Evolutionary conservation across 176 grass and related monocot genomes (phyloP), one percentile per base, ranked within the genome.

Genomic region (Metroxylon sagu): DNA sequence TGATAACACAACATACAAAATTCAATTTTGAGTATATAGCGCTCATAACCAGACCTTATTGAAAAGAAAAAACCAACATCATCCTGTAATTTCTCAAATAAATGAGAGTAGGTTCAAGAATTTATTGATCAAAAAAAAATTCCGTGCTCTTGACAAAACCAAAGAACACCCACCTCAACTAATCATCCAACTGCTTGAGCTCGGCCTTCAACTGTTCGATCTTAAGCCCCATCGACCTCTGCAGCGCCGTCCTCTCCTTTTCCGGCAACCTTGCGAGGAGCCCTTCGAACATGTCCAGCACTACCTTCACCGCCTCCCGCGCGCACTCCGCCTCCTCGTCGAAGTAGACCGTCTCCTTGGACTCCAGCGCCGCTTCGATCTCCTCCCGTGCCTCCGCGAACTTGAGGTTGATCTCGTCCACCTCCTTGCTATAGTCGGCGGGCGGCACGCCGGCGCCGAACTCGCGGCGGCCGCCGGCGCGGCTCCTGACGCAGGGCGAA

Each of bases 181-280:
- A 85, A 54, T 91, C 92, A 64, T 96, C 87, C 52, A 96, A 75
- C 62, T 88, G 87, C 65, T 77, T 85, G 80, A 97, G 80, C 69
- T 97, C 92, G 53, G 92, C 92, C 72, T 96, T 96, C 21, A 96
- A 80, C 74, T 96, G 92, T 76, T 97, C 92, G 60, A 90, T 97
- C 84, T 97, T 97, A 54, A 97, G 92, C 49, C 92, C 87, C 92
- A 97, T 97, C 52, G 92, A 90, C 4, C 83, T 74, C 72, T 83
- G 78, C 75, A 96, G 61, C 70, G 78, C 62, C 56, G 76, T 69
- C 23, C 79, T 79, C 19, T 90, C 87, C 31, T 74, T 66, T 21
- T 85, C 80, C 30, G 87, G 78, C 25, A 97, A 60, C 69, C 72
- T 80, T 3, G 71, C 87, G 25, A 97, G 87, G 50, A 97, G 81